phyloP scores from a whole-genome alignment of 306 rosid species.

The Vigna hirtella region DNA sequence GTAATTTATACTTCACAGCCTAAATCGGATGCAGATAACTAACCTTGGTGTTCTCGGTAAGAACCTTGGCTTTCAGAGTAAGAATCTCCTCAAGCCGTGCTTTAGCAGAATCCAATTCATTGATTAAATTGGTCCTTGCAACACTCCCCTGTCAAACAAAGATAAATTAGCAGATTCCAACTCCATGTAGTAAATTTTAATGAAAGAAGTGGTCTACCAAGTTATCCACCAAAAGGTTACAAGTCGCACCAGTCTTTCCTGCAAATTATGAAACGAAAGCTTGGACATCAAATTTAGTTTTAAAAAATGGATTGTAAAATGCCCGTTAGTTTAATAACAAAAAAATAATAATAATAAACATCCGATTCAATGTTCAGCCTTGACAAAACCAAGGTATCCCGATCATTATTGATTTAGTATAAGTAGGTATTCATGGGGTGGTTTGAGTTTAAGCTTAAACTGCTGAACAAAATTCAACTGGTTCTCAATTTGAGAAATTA shows the following conservation, averaged over 20 bases:
- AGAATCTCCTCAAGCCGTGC: constrained; percentile 67
- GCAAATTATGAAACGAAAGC: constrained; percentile 37
- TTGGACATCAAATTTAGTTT: constrained; percentile 35
- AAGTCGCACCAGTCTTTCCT: constrained; percentile 56
- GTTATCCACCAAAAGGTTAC: constrained; percentile 45
- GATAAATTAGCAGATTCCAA: constrained; percentile 41
- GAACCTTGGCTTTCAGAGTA: constrained; percentile 59
- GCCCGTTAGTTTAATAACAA: background rate
- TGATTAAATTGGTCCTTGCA: constrained; percentile 54
- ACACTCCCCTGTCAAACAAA: constrained; percentile 63
- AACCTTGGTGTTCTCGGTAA: constrained; percentile 70
- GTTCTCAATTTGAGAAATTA: constrained; percentile 24
- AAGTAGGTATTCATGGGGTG: constrained; percentile 1
- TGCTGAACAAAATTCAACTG: background rate
- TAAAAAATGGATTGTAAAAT: constrained; percentile 26
- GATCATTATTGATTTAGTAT: background rate
- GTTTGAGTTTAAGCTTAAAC: constrained; percentile 16
- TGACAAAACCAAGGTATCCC: constrained; percentile 19
- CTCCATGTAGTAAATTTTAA: constrained; percentile 31
- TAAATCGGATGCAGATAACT: constrained; percentile 33
- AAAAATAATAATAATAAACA: constrained; percentile 6
- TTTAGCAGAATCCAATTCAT: constrained; percentile 71
- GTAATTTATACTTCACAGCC: constrained; percentile 33
- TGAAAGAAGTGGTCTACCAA: constrained; percentile 53
- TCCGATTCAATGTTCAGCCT: constrained; percentile 7